Conservation (phyloP, 352 stramenopile genomes). For the Pythium apleroticum region DNA sequence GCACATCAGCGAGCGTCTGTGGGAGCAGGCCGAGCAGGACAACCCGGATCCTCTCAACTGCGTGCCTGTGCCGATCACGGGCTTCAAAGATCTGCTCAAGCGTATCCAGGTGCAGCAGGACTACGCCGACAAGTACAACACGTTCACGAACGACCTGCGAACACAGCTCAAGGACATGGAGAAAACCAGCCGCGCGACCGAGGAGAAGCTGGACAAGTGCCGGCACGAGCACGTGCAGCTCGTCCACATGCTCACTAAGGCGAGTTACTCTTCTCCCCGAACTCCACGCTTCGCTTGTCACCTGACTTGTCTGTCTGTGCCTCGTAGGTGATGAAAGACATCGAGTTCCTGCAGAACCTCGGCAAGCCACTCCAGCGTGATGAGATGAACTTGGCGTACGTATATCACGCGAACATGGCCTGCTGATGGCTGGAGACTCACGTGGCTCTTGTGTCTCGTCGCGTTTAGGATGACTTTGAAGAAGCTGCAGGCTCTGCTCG, state of each 20-base stretch:
- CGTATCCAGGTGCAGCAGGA: constrained; percentile 82
- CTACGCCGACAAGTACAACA: constrained; percentile 80
- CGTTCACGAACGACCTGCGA: constrained; percentile 74
- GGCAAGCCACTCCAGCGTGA: constrained; percentile 81
- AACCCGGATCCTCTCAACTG: constrained; percentile 85
- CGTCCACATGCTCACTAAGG: constrained; percentile 81
- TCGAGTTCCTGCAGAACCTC: constrained; percentile 84
- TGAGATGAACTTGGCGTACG: constrained; percentile 79
- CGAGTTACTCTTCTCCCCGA: no score
- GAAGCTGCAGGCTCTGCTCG: constrained; percentile 77
- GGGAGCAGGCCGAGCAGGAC: constrained; percentile 84
- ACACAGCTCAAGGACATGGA: constrained; percentile 81
- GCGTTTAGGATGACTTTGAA: constrained; percentile 80
- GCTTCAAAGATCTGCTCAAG: constrained; percentile 80
- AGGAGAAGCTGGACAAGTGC: constrained; percentile 86
- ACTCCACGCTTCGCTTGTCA: no score
- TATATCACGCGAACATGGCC: constrained; percentile 13
- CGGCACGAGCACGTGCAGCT: constrained; percentile 83
- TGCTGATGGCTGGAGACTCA: background rate
- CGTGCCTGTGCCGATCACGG: constrained; percentile 71
- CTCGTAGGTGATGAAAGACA: constrained; percentile 72
- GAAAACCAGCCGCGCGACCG: constrained; percentile 70
- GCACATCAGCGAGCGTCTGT: constrained; percentile 83
- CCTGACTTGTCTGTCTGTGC: no score
- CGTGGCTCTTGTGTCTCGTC: constrained; percentile 1